These are phyloP conservation scores for Allium fistulosum DNA, from an alignment of 106 monocot genomes.

Conservation along the genomic window DNA sequence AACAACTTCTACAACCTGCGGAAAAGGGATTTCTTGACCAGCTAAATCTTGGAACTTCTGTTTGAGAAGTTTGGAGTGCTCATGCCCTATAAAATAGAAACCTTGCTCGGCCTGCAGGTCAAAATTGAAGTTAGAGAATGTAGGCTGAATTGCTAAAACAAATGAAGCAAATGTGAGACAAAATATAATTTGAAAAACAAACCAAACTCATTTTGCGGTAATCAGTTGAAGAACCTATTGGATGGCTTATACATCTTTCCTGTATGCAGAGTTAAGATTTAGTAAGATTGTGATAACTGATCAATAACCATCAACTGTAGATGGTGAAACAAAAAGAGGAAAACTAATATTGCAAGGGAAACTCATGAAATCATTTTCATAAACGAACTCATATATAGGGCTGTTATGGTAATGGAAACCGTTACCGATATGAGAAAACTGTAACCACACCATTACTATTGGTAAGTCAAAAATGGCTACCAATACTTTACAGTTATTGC, in stretches of 20 bases:
- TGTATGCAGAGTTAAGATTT: slow-evolving; percentile 15
- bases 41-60: slow-evolving; percentile 64
- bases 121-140: neutral
- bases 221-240: slow-evolving; percentile 84
- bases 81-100: slow-evolving; percentile 69
- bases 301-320: no score
- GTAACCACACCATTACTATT: no score
- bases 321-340: neutral
- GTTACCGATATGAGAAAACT: no score
- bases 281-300: neutral
- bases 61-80: slow-evolving; percentile 45
- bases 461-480: no score
- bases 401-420: no score
- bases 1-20: slow-evolving; percentile 81
- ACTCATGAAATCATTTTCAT: neutral
- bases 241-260: slow-evolving; percentile 82
- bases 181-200: slow-evolving; percentile 3
- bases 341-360: neutral
- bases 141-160: no score
- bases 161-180: no score
- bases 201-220: slow-evolving; percentile 71
- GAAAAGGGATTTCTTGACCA: slow-evolving; percentile 44
- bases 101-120: slow-evolving; percentile 75
- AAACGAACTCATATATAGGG: no score
- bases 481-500: no score